phyloP scores from a whole-genome alignment of 192 early-diverging fungal genomes.

The Coemansia sp. region DNA sequence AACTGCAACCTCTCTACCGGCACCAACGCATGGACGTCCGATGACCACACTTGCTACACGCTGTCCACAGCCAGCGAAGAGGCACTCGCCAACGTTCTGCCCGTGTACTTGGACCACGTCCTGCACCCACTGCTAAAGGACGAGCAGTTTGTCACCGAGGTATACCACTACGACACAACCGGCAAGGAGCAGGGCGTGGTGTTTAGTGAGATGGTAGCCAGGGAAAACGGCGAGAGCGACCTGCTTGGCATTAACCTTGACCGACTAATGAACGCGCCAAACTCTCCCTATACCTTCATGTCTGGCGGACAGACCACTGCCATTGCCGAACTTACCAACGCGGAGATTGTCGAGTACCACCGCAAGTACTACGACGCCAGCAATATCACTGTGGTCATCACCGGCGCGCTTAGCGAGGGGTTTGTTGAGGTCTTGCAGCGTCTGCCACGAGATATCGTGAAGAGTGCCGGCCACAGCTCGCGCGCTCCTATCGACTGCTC shows the following conservation, averaged over 20 bases:
- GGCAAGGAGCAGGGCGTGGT: slow-evolving; percentile 80
- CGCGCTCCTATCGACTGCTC: slow-evolving; percentile 30
- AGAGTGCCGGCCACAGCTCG: slow-evolving; percentile 23
- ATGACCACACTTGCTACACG: slow-evolving; percentile 70
- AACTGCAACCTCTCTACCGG: slow-evolving; percentile 70
- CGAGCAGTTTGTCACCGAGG: slow-evolving; percentile 75
- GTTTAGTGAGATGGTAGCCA: slow-evolving; percentile 69
- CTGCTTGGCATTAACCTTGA: slow-evolving; percentile 27
- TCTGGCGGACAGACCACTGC: slow-evolving; percentile 75
- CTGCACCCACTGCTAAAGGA: slow-evolving; percentile 69
- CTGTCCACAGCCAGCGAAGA: slow-evolving; percentile 62
- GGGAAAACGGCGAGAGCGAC: slow-evolving; percentile 71
- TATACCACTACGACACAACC: slow-evolving; percentile 72
- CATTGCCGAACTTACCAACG: slow-evolving; percentile 68
- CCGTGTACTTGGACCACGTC: slow-evolving; percentile 80
- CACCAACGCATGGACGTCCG: slow-evolving; percentile 67
- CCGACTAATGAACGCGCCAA: slow-evolving; percentile 45
- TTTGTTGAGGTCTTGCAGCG: slow-evolving; percentile 39
- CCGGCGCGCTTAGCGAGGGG: slow-evolving; percentile 50
- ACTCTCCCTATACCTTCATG: slow-evolving; percentile 64
- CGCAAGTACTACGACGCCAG: slow-evolving; percentile 67
- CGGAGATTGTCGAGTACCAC: slow-evolving; percentile 77
- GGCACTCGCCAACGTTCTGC: slow-evolving; percentile 69
- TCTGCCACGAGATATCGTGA: slow-evolving; percentile 26
- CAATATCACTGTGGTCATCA: slow-evolving; percentile 68